Conservation (phyloP, 2,329 filamentous ascomycete species). For the Curvularia sp. region DNA sequence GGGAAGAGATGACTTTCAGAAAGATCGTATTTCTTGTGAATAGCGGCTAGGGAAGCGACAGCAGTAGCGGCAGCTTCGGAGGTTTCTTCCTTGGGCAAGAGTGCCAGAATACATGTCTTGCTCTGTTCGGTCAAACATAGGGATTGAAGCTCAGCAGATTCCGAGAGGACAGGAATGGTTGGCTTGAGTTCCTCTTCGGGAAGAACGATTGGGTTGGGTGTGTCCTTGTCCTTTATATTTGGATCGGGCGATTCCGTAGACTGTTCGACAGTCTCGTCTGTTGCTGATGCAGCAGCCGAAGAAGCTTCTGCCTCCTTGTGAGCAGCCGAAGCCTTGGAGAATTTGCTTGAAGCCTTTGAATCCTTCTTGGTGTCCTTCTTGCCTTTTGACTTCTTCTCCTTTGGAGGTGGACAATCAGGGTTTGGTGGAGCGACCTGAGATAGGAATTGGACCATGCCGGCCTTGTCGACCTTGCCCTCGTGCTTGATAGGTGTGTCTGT, state of each 20-base stretch:
- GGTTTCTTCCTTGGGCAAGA: slow-evolving; percentile 51
- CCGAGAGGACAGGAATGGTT: slow-evolving; percentile 70
- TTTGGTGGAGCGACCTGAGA: slow-evolving; percentile 81
- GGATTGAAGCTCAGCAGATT: slow-evolving; percentile 68
- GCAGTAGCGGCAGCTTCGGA: slow-evolving; percentile 56
- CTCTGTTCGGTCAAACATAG: slow-evolving; percentile 79
- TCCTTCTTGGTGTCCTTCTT: slow-evolving; percentile 57
- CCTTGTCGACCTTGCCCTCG: slow-evolving; percentile 84
- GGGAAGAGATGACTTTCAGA: slow-evolving; percentile 77
- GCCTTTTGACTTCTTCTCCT: slow-evolving; percentile 54
- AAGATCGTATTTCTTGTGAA: slow-evolving; percentile 76
- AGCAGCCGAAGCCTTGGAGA: slow-evolving; percentile 60
- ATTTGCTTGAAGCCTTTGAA: slow-evolving; percentile 57
- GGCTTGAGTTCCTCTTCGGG: slow-evolving; percentile 62
- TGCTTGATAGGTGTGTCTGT: slow-evolving; percentile 74
- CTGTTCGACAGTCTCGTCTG: slow-evolving; percentile 59
- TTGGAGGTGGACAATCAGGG: slow-evolving; percentile 69
- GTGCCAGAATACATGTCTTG: slow-evolving; percentile 80
- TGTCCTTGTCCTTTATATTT: slow-evolving; percentile 54
- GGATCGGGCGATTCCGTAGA: slow-evolving; percentile 64
- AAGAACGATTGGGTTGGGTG: slow-evolving; percentile 59
- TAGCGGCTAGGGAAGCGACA: slow-evolving; percentile 67
- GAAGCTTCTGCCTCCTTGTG: slow-evolving; percentile 60
- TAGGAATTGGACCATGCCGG: slow-evolving; percentile 80
- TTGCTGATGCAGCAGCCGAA: slow-evolving; percentile 57